Conservation (phyloP, 2,329 filamentous ascomycete species). For the Pezicula carpinea region DNA sequence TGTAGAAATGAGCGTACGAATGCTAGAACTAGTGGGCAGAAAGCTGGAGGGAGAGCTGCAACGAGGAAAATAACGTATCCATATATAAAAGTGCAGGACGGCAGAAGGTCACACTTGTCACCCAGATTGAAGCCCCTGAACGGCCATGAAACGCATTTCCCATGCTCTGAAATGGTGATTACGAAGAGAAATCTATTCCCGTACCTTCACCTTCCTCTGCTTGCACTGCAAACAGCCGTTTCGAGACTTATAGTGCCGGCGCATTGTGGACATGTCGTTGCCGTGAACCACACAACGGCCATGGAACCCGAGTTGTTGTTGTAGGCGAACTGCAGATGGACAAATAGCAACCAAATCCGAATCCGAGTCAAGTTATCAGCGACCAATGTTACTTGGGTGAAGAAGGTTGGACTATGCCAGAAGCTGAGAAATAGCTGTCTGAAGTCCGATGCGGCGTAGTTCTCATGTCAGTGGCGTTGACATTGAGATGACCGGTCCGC, state of each 20-base stretch:
- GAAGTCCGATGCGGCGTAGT: too few relatives aligned
- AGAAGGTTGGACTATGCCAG: too few relatives aligned
- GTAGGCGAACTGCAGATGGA: background rate
- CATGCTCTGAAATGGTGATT: background rate
- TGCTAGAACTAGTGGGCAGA: background rate
- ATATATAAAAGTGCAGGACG: too few relatives aligned
- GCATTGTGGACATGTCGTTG: background rate
- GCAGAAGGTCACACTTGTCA: too few relatives aligned
- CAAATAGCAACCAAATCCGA: background rate
- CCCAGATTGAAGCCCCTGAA: too few relatives aligned
- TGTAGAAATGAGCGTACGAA: background rate
- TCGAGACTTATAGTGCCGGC: constrained; percentile 22
- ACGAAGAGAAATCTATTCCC: background rate
- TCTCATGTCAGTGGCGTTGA: too few relatives aligned
- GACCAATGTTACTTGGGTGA: too few relatives aligned
- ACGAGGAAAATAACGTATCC: too few relatives aligned
- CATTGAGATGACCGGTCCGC: too few relatives aligned
- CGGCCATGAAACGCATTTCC: background rate
- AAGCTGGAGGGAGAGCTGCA: background rate
- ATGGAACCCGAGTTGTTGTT: background rate
- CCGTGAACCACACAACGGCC: background rate
- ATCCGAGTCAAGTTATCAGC: too few relatives aligned
- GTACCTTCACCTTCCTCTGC: constrained; percentile 30
- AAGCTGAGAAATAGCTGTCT: too few relatives aligned
- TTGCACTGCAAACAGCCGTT: constrained; percentile 30